Evolutionary conservation across 371 early-diverging fungal species (phyloP), one percentile per base, ranked within the genome.

Genomic region (Gilbertella persicaria): DNA sequence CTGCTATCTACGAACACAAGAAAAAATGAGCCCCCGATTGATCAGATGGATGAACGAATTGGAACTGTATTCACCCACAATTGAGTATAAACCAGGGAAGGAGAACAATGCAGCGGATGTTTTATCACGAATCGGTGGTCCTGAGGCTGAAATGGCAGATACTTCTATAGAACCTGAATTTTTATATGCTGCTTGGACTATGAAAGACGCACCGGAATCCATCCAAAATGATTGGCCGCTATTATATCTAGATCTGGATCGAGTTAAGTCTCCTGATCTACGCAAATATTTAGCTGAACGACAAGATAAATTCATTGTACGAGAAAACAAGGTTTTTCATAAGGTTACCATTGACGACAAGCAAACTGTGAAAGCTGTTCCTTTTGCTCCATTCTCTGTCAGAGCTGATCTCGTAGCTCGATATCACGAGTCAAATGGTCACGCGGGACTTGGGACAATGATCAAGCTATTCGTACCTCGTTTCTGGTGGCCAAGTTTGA

Each of bases 1-100:
- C 1, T n/a, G 58, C 39, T 64, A 58, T 51, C 48, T 56, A 24
- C 56, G 58, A 5, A 52, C 66, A 1, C 60, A 72, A 43, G 51
- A 49, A 10, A 64, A 65, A 4, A 61, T 67, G 0, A 60, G 66
- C 4, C 56, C 57, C 1, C 33, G 66, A 6, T 37, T 66, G 12
- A 46, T 50, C 1, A 26, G 64, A n/a, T n/a, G n/a, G n/a, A n/a
- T n/a, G n/a, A n/a, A n/a, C n/a, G n/a, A n/a, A n/a, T n/a, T n/a
- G n/a, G n/a, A n/a, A n/a, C n/a, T n/a, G n/a, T n/a, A n/a, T n/a
- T n/a, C n/a, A n/a, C n/a, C n/a, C n/a, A n/a, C n/a, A n/a, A n/a
- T n/a, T n/a, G n/a, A n/a, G n/a, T n/a, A n/a, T n/a, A n/a, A n/a
- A n/a, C n/a, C n/a, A n/a, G n/a, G n/a, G n/a, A n/a, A n/a, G n/a